Evolutionary conservation across 139 green algal species (phyloP).

Genomic region (Gonium pectorale): DNA sequence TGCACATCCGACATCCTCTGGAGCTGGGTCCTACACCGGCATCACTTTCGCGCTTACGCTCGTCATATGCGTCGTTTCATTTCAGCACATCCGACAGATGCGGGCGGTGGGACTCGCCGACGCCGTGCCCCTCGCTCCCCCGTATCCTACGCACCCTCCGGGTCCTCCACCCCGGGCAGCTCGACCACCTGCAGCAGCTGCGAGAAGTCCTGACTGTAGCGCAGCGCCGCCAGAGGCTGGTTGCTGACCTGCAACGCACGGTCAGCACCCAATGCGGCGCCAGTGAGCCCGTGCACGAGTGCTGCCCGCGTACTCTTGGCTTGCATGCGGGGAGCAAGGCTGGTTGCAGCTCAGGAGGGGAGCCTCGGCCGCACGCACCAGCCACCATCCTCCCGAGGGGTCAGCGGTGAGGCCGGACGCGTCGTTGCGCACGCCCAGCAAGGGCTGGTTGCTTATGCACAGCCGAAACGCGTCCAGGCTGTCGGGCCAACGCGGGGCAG

Average conservation of each 20-base stretch:
- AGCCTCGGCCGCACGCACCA: slow-evolving; percentile 25
- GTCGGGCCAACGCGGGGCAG: background rate
- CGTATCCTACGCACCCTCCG: slow-evolving; percentile 19
- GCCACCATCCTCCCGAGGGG: slow-evolving; percentile 7
- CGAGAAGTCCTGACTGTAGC: background rate
- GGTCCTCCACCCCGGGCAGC: slow-evolving; percentile 15
- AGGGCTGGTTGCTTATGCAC: background rate
- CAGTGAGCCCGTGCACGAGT: no score
- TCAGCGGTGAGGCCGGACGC: slow-evolving; percentile 3
- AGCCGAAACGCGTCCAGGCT: background rate
- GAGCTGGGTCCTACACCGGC: no score
- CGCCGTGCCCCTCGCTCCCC: no score
- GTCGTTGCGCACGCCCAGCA: slow-evolving; percentile 3
- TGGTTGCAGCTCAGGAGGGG: background rate
- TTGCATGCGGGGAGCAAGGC: background rate
- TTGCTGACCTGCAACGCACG: slow-evolving; percentile 4
- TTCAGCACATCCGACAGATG: no score
- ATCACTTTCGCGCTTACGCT: no score
- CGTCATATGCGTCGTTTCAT: no score
- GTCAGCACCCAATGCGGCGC: no score
- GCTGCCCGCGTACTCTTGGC: no score
- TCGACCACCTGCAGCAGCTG: background rate
- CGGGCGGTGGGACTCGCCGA: no score
- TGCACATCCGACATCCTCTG: no score
- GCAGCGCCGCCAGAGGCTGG: background rate